Conservation (phyloP, 352 stramenopile species). For the Plasmopara muralis region DNA sequence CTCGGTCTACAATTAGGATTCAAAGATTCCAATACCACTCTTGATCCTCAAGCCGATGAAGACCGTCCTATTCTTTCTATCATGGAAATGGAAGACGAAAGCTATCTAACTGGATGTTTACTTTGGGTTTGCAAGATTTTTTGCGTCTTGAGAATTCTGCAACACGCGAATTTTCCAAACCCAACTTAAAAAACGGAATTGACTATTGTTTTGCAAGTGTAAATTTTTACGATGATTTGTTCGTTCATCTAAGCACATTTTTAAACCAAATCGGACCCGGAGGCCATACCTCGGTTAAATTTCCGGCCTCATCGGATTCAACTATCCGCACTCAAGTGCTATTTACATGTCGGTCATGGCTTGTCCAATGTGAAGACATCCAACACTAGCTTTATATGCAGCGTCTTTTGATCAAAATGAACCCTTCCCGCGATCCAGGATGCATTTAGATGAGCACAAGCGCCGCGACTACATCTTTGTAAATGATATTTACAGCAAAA, state of each 20-base stretch:
- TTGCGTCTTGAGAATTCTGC: not conserved
- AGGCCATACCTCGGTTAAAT: not conserved
- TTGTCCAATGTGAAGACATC: not conserved
- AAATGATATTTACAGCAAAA: conserved; percentile 4
- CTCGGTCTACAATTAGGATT: not conserved
- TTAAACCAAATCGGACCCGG: not conserved
- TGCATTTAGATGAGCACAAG: conserved; percentile 11
- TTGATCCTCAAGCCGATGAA: not conserved
- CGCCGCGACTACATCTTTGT: conserved; percentile 5
- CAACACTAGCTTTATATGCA: not conserved
- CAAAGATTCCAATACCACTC: not conserved
- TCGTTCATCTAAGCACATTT: not conserved
- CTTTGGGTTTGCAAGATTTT: not conserved
- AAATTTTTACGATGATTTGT: not conserved
- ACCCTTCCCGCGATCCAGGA: conserved; percentile 1
- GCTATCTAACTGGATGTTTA: not conserved
- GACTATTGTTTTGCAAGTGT: not conserved
- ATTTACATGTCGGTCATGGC: not conserved
- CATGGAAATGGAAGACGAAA: not conserved
- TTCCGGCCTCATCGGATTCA: not conserved
- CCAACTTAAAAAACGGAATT: not conserved
- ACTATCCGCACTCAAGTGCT: not conserved
- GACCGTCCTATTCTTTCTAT: not conserved
- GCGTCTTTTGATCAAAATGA: not conserved
- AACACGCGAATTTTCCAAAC: not conserved